phyloP scores from a whole-genome alignment of 495 filamentous ascomycete genomes.

The Schizothecium vesticola region DNA sequence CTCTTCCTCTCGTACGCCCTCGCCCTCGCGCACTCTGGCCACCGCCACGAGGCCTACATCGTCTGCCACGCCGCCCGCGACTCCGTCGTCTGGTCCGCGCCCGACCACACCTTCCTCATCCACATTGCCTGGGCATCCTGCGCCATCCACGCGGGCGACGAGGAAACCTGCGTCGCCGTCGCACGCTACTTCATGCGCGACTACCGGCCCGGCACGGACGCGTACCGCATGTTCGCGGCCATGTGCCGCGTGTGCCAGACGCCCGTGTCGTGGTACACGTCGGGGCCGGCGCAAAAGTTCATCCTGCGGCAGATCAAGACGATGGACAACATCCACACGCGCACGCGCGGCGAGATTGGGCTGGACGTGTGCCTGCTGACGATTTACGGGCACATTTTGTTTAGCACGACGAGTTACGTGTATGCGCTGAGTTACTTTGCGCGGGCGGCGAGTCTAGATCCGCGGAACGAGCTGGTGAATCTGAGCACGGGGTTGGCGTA shows the following conservation, averaged over 20 bases:
- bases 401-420: slow-evolving; percentile 68
- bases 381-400: slow-evolving; percentile 84
- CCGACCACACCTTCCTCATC: slow-evolving; percentile 61
- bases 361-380: slow-evolving; percentile 65
- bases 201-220: slow-evolving; percentile 76
- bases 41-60: slow-evolving; percentile 64
- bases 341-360: slow-evolving; percentile 21
- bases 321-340: slow-evolving; percentile 55
- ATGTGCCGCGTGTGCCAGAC: slow-evolving; percentile 60
- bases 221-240: slow-evolving; percentile 73
- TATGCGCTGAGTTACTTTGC: slow-evolving; percentile 86
- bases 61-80: slow-evolving; percentile 66
- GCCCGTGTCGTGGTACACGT: slow-evolving; percentile 54
- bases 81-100: slow-evolving; percentile 72
- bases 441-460: slow-evolving; percentile 75
- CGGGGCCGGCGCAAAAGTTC: slow-evolving; percentile 71
- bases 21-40: slow-evolving; percentile 54
- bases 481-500: slow-evolving; percentile 70
- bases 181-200: slow-evolving; percentile 81
- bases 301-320: slow-evolving; percentile 85
- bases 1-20: slow-evolving; percentile 86
- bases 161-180: slow-evolving; percentile 62
- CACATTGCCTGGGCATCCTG: slow-evolving; percentile 82
- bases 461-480: slow-evolving; percentile 68
- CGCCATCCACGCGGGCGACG: slow-evolving; percentile 72